A percentile compares a stretch with the other conserved stretches of the same genome.
phyloP scores from a whole-genome alignment of 306 rosid species.

The Medicago ruthenica region DNA sequence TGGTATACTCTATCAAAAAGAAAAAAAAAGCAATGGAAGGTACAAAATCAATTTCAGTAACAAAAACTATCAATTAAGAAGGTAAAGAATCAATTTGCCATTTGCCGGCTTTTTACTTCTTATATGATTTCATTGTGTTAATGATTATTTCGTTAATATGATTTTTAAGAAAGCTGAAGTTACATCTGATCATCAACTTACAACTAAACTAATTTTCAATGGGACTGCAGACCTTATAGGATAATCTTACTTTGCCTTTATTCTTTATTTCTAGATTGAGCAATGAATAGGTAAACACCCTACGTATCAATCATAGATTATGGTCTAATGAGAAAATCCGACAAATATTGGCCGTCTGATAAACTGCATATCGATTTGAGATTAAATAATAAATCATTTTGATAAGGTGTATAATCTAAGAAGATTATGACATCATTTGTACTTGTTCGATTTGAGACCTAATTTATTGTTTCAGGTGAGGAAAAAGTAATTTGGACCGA shows the following conservation, averaged over 20 bases:
- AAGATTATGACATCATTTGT: no score
- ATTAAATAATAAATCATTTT: no score
- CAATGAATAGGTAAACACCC: constrained; percentile 20
- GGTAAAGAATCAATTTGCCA: constrained; percentile 53
- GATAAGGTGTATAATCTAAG: no score
- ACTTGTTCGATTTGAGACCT: no score
- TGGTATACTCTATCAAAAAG: no score
- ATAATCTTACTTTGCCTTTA: neutral
- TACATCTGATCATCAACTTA: constrained; percentile 31
- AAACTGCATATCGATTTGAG: neutral
- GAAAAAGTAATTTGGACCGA: no score
- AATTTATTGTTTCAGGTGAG: no score
- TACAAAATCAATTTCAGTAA: constrained; percentile 39
- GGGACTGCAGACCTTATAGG: constrained; percentile 22
- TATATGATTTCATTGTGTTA: constrained; percentile 40
- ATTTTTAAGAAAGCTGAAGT: neutral
- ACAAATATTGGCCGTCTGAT: neutral
- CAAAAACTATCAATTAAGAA: neutral
- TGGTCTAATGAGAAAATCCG: neutral
- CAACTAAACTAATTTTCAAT: constrained; percentile 23
- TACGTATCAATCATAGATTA: neutral
- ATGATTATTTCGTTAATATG: constrained; percentile 18
- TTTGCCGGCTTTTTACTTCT: constrained; percentile 40
- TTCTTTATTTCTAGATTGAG: neutral
- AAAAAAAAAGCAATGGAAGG: constrained; percentile 36